Evolutionary conservation across 768 basidiomycete genomes (phyloP).

Genomic region (Kondoa malvinella): DNA sequence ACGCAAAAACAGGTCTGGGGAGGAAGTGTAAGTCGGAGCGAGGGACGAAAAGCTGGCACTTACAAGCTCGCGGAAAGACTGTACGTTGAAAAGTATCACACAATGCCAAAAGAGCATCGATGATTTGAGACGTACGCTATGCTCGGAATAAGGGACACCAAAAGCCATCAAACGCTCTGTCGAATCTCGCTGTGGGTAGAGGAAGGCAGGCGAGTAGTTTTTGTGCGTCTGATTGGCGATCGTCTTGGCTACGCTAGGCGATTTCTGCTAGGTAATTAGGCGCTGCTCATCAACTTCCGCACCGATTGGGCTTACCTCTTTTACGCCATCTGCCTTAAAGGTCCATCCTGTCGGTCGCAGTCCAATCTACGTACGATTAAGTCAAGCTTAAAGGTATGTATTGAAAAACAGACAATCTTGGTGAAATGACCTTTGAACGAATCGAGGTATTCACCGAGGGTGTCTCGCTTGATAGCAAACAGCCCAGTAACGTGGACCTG

Average conservation of each 20-base stretch:
- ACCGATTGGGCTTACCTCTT: slow-evolving; percentile 1
- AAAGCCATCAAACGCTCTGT: slow-evolving; percentile 40
- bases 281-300: slow-evolving; percentile 52
- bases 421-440: slow-evolving; percentile 55
- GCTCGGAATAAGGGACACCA: slow-evolving; percentile 62
- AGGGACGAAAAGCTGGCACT: slow-evolving; percentile 6
- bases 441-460: slow-evolving; percentile 56
- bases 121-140: slow-evolving; percentile 33
- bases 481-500: slow-evolving; percentile 76
- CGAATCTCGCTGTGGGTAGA: slow-evolving; percentile 54
- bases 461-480: slow-evolving; percentile 51
- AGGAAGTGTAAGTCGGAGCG: slow-evolving; percentile 74
- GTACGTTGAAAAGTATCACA: slow-evolving; percentile 1
- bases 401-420: slow-evolving; percentile 30
- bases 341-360: slow-evolving; percentile 96
- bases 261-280: slow-evolving; percentile 46
- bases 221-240: slow-evolving; percentile 50
- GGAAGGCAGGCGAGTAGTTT: slow-evolving; percentile 51
- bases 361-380: slow-evolving; percentile 40
- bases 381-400: slow-evolving; percentile 9
- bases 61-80: neutral
- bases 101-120: slow-evolving; percentile 89
- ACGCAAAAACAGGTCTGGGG: slow-evolving; percentile 30
- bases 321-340: slow-evolving; percentile 37
- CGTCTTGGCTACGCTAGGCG: slow-evolving; percentile 50